Conservation (phyloP, 2,329 filamentous ascomycete species). For the Claviceps capensis region DNA sequence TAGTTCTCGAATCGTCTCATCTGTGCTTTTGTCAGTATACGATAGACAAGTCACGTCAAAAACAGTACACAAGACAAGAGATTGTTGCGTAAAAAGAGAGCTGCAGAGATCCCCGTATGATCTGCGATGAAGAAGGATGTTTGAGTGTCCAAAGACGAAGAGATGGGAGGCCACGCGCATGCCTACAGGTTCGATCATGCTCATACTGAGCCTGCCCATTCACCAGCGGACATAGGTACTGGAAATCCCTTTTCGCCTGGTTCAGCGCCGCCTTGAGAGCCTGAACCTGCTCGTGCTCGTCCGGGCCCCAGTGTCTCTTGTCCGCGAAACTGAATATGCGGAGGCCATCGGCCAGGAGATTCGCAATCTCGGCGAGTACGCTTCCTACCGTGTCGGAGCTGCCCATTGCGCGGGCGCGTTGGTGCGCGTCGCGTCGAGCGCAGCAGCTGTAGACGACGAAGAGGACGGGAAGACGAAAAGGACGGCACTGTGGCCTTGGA, state of each 20-base stretch:
- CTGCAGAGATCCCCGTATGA: too few species aligned
- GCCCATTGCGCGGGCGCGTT: constrained; percentile 15
- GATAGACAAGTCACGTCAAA: too few species aligned
- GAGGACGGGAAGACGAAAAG: background rate
- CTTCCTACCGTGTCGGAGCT: constrained; percentile 41
- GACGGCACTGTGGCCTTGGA: background rate
- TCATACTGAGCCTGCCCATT: constrained; percentile 45
- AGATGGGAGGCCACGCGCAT: background rate
- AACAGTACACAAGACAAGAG: too few species aligned
- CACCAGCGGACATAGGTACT: constrained; percentile 40
- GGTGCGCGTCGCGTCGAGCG: background rate
- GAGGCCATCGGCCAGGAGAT: constrained; percentile 36
- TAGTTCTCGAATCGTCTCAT: constrained; percentile 38
- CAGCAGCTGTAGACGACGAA: background rate
- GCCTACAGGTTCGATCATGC: constrained; percentile 38
- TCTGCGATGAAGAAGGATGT: too few species aligned
- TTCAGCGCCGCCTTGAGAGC: constrained; percentile 41
- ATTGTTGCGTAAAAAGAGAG: too few species aligned
- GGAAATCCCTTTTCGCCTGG: constrained; percentile 47
- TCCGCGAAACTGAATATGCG: constrained; percentile 42
- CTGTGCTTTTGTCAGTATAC: constrained; percentile 17
- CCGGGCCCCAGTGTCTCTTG: constrained; percentile 42
- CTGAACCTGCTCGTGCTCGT: constrained; percentile 45
- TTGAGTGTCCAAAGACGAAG: too few species aligned
- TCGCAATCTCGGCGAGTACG: constrained; percentile 44